Base-by-base conservation (phyloP, 768 basidiomycete genomes). In the Lentinula boryana region DNA sequence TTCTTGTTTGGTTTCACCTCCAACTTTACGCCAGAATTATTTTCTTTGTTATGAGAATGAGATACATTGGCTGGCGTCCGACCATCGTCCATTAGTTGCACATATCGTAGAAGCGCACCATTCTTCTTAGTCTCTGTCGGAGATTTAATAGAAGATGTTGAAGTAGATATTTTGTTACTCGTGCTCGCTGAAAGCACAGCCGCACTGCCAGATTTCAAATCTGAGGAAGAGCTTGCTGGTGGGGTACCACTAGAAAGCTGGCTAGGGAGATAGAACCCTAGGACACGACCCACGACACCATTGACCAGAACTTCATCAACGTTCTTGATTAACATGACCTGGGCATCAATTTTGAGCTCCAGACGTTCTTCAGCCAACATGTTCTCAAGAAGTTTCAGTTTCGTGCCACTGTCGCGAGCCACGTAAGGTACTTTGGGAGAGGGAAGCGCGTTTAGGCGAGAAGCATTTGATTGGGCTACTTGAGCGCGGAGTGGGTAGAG, bases 281-380 rank as follows among this genome's bases (percentile, higher is more conserved):
- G 63, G n/a, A 93, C 79, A 59, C 79, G 83, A 8, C 91, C 91
- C 72, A 91, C 84, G 43, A 82, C 84, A 4, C 91, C 91, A 67
- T 93, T 93, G 43, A 92, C 91, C 27, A 92, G 79, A 5, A 77
- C 78, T 33, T 88, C 87, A 63, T 89, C 85, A 53, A 86, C 70
- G 68, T 91, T 91, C 78, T 91, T 91, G 74, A 88, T 85, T 43
- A 91, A 74, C 88, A 91, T 91, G 31, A 62, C 61, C 55, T 71
- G 70, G 10, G 87, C 84, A 57, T 83, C 68, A 13, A 61, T 64
- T 67, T 88, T 88, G 56, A 92, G 78, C 2, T 75, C 71, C 9
- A 92, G 76, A 2, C 67, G 68, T 46, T 72, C 73, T 35, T 84
- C 81, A 0, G 87, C 87, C 68, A 90, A 81, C 68, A 91, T 79